Base-by-base conservation (phyloP, 1,139 yeast species). In the Diutina pseudorugosa region DNA sequence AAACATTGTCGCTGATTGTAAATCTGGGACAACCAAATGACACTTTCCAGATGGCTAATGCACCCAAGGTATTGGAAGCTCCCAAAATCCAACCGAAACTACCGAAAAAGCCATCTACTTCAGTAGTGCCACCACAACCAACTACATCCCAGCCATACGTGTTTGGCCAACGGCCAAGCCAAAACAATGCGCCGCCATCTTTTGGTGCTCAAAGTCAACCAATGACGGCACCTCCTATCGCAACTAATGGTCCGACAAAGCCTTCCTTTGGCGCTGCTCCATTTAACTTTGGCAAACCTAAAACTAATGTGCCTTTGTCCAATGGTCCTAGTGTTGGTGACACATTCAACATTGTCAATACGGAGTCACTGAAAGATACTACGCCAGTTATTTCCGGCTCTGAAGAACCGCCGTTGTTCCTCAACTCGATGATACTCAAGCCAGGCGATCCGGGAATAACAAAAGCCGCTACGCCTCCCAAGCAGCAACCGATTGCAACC, bases 21-120 rank as follows among this genome's bases (percentile, higher is more conserved):
- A 72, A 76, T 54, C 62, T 67, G 52, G 80, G 80, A 0, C 57
- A 56, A 36, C 60, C 72, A 3, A 72, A 72, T 53, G 54, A 56
- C 8, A 56, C 66, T 47, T 61, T 70, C 50, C 57, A 59, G 6
- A 55, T 66, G 45, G 59, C 56, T 19, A 23, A 4, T 4, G 8
- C 11, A n/a, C 47, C 19, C 36, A 36, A 20, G 20, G 8, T 45
- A 6, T 30, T 47, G 9, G 23, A 42, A 12, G 23, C 21, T 9
- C 14, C n/a, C 12, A 14, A 2, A 11, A 12, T 16, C 30, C 14
- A 33, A 41, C 19, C 33, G 3, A 21, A 20, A 7, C 14, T 12
- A 8, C 16, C 42, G 36, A 9, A 20, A 21, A 16, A 6, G 21
- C 36, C 20, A 41, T 33, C 36, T 18, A 51, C 19, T 11, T 21